phyloP scores from a whole-genome alignment of 2,329 filamentous ascomycete genomes.

The Fusarium aywerte region DNA sequence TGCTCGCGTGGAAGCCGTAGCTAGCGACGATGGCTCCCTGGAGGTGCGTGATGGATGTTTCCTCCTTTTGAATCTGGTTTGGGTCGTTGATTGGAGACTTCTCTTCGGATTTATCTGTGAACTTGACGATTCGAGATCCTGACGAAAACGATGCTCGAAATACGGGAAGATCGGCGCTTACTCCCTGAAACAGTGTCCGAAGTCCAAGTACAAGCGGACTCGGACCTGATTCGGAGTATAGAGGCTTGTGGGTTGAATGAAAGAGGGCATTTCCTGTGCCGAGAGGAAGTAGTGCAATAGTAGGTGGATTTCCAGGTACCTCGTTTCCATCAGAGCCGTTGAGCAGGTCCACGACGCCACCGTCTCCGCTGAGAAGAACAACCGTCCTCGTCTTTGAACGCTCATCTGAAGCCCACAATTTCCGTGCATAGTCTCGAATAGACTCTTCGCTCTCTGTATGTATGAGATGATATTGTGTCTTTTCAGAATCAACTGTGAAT shows the following conservation, averaged over 20 bases:
- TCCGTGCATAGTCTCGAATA: constrained; percentile 70
- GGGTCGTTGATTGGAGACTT: background rate
- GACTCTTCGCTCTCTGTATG: constrained; percentile 72
- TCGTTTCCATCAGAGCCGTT: constrained; percentile 64
- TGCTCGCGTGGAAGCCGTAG: constrained; percentile 88
- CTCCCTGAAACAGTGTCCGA: constrained; percentile 69
- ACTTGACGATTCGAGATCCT: constrained; percentile 62
- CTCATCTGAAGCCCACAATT: constrained; percentile 49
- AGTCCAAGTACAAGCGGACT: constrained; percentile 62
- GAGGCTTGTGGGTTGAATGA: constrained; percentile 69
- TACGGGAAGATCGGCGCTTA: constrained; percentile 64
- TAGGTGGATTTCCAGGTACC: constrained; percentile 48
- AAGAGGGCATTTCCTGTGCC: constrained; percentile 75
- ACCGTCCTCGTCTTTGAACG: constrained; percentile 62
- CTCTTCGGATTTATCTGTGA: constrained; percentile 38
- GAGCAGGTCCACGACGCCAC: constrained; percentile 83
- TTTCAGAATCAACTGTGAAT: constrained; percentile 45
- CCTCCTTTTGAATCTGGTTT: constrained; percentile 43
- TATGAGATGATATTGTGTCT: constrained; percentile 55
- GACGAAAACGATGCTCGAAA: constrained; percentile 72
- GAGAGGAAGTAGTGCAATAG: constrained; percentile 67
- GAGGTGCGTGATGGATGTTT: constrained; percentile 55
- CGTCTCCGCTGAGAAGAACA: constrained; percentile 87
- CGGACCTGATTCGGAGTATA: constrained; percentile 55
- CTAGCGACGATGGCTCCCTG: constrained; percentile 87